phyloP scores from a whole-genome alignment of 768 basidiomycete species.

The Mycena vitilis region DNA sequence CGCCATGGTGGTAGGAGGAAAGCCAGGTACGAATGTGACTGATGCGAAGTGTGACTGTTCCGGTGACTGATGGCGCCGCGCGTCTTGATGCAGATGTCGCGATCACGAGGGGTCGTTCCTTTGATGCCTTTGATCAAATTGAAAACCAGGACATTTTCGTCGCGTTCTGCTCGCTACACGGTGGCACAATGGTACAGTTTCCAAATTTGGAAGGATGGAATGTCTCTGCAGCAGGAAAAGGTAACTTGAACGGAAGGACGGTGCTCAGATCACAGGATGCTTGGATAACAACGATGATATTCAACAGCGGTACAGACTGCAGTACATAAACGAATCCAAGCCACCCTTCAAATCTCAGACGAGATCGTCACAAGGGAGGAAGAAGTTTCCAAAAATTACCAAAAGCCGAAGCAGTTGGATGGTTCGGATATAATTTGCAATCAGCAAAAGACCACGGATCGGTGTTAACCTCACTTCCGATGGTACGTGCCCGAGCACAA shows the following conservation, averaged over 20 bases:
- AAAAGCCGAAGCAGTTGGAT: constrained; percentile 89
- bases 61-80: not conserved
- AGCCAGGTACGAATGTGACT: not conserved
- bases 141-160: no score
- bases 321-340: no score
- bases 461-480: constrained; percentile 96
- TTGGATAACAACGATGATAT: no score
- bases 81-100: not conserved
- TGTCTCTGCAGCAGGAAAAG: no score
- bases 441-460: constrained; percentile 96
- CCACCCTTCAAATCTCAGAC: constrained; percentile 13
- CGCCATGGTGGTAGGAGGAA: constrained; percentile 12
- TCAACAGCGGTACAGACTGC: no score
- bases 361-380: constrained; percentile 43
- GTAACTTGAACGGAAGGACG: no score
- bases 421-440: constrained; percentile 99
- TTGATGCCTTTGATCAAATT: no score
- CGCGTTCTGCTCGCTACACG: no score
- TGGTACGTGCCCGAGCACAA: constrained; percentile 97
- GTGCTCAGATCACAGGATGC: no score
- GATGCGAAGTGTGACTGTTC: not conserved
- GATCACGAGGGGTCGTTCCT: no score
- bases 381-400: constrained; percentile 88
- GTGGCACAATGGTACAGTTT: no score
- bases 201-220: no score